Base-by-base conservation (phyloP, 768 basidiomycete species). In the Dacryopinax primogenitus region DNA sequence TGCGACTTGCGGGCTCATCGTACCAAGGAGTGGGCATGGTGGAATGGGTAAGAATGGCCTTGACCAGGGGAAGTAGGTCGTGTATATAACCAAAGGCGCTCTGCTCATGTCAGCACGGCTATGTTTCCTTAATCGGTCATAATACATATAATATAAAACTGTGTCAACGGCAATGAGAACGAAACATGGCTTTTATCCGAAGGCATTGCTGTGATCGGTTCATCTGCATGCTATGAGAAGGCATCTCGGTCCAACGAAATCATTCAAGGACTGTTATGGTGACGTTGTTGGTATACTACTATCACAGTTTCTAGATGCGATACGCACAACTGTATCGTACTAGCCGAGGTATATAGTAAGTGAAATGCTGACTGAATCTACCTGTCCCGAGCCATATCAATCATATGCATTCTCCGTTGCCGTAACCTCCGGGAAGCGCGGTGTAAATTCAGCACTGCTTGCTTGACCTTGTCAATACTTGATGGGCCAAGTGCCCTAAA, bases 401-500 rank as follows among this genome's bases (percentile, higher is more conserved):
- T 58, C 51, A 58, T 58, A 18, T 58, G 51, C 13, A 58, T 32
- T 16, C 34, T 34, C 34, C 71, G 66, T 30, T 72, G 70, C 13
- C 68, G 45, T 30, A 68, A 66, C 33, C 68, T 89, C 58, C 87
- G 80, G 30, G 88, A 87, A 4, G 85, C 82, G 64, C 91, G 80
- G 72, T 88, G 86, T 47, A 92, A 78, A 32, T 76, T 70, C 39
- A 87, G 75, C 67, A 94, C 81, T 0, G 86, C 85, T 70, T 88
- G 86, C 75, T 92, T 92, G 65, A 91, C 86, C 73, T 87, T 88
- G 72, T 92, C 90, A 65, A 81, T 83, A 72, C 90, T 83, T 65
- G 79, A 78, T 0, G 78, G 76, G 65, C 83, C 82, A 58, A 92
- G 75, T 7, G 86, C 83, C 66, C 90, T 92, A 67, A 28, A 65